Evolutionary conservation across 192 early-diverging fungal genomes (phyloP), one percentile per base, ranked within the genome.

Genomic region (Phlyctochytrium planicorne): DNA sequence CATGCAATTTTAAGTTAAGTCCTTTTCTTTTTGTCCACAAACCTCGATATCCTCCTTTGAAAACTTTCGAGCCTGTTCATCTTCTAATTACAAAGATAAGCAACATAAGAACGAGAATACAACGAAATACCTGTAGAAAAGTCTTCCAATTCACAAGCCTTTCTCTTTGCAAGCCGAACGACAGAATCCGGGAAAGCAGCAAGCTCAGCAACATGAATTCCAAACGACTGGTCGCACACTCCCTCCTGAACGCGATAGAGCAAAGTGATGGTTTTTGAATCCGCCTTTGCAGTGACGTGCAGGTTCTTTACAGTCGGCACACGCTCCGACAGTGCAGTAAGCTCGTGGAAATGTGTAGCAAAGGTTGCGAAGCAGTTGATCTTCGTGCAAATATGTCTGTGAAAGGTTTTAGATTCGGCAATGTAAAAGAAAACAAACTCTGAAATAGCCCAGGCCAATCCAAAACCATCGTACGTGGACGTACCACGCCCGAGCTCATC

Each of bases 331-430:
- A 99, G 79, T 16, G 84, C 88, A 0, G 97, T 99, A 12, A 99
- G 80, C 69, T 99, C 97, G 65, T 99, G 97, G 70, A 99, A 99
- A 78, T 99, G 97, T 0, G 97, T 99, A 20, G 97, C 95, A 80
- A 97, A 95, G 24, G 96, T 70, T 50, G 91, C 89, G 65, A 90
- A 93, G 68, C 91, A 81, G n/a, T n/a, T n/a, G n/a, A n/a, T n/a
- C n/a, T n/a, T 36, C 79, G 67, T 86, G 0, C 88, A 81, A 56
- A 93, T 91, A 67, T 90, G 82, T 64, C 90, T 91, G 71, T 53
- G 34, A 50, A 61, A 33, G 50, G 52, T 53, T 10, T 68, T 14
- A 32, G 33, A 31, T 17, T 4, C 10, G 32, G 37, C 30, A 24
- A 20, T 56, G 33, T 4, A 24, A 29, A 34, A 59, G 6, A 23